These are phyloP conservation scores for Rhizophora mangle DNA, from an alignment of 345 rosid genomes.

Conservation along the genomic window DNA sequence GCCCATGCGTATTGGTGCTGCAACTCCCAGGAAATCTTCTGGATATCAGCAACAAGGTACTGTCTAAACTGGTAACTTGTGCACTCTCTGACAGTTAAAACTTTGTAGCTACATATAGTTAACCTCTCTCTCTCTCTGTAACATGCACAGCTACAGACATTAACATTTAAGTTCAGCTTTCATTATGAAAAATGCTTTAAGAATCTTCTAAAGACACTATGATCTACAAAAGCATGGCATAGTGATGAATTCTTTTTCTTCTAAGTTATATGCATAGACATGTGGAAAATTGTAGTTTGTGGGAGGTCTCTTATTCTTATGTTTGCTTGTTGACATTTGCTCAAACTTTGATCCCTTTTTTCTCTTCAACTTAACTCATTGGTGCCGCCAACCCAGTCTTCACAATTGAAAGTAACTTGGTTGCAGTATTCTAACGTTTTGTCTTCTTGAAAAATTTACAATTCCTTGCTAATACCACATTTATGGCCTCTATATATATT, in stretches of 20 bases:
- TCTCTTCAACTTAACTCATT: not conserved
- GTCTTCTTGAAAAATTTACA: too few species aligned
- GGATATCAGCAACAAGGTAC: slow-evolving; percentile 79
- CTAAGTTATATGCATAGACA: too few species aligned
- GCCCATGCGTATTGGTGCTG: slow-evolving; percentile 95
- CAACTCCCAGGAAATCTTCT: slow-evolving; percentile 86
- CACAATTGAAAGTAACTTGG: not conserved
- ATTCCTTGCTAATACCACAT: too few species aligned
- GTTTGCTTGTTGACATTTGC: not conserved
- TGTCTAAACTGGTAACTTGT: not conserved
- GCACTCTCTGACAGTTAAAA: too few species aligned
- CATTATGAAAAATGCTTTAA: not conserved
- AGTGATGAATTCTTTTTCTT: not conserved
- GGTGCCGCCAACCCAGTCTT: not conserved
- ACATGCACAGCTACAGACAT: too few species aligned
- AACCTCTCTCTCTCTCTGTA: too few species aligned
- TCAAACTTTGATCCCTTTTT: not conserved
- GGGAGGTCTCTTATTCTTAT: not conserved
- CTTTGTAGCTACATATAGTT: too few species aligned
- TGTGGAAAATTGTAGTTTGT: too few species aligned
- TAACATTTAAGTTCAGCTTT: too few species aligned
- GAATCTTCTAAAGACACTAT: not conserved
- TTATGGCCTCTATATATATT: too few species aligned
- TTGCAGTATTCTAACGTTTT: too few species aligned
- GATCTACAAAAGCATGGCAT: not conserved